phyloP scores from a whole-genome alignment of 2,329 filamentous ascomycete species.

The Epichloe sylvatica region DNA sequence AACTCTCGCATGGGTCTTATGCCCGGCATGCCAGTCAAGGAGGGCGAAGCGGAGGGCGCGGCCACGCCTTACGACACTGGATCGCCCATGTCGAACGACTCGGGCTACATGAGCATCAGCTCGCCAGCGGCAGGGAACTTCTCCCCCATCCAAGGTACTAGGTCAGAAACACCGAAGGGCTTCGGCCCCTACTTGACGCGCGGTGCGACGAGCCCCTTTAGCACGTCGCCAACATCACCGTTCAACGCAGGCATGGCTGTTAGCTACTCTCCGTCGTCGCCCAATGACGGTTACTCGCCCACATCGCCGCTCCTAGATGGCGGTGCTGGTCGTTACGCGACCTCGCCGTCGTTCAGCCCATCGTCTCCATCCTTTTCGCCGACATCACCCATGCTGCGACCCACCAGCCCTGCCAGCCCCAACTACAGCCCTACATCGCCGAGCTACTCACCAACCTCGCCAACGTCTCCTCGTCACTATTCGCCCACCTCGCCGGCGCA shows the following conservation, averaged over 20 bases:
- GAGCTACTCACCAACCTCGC: conserved; percentile 49
- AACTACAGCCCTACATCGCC: conserved; percentile 54
- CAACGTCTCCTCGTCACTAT: conserved; percentile 42
- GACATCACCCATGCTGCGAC: conserved; percentile 44
- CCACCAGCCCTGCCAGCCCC: conserved; percentile 41
- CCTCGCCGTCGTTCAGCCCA: conserved; percentile 49
- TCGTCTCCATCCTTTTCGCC: conserved; percentile 51
- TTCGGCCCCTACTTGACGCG: conserved; percentile 51
- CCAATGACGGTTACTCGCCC: conserved; percentile 58
- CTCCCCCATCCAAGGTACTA: conserved; percentile 64
- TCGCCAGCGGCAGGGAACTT: conserved; percentile 52
- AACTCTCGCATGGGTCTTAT: conserved; percentile 76
- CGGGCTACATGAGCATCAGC: conserved; percentile 49
- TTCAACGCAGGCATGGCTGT: conserved; percentile 39
- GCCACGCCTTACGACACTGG: conserved; percentile 90
- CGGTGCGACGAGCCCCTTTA: conserved; percentile 62
- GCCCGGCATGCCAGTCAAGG: conserved; percentile 65
- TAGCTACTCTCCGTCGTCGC: conserved; percentile 65
- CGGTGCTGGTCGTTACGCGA: conserved; percentile 37
- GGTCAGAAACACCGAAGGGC: conserved; percentile 55
- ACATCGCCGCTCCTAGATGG: conserved; percentile 54
- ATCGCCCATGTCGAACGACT: conserved; percentile 57
- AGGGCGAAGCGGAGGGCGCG: conserved; percentile 62
- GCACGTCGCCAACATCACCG: conserved; percentile 52
- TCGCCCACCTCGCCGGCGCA: conserved; percentile 57